Evolutionary conservation across 495 filamentous ascomycete genomes (phyloP), one percentile per base, ranked within the genome.

Genomic region (Terfezia claveryi): DNA sequence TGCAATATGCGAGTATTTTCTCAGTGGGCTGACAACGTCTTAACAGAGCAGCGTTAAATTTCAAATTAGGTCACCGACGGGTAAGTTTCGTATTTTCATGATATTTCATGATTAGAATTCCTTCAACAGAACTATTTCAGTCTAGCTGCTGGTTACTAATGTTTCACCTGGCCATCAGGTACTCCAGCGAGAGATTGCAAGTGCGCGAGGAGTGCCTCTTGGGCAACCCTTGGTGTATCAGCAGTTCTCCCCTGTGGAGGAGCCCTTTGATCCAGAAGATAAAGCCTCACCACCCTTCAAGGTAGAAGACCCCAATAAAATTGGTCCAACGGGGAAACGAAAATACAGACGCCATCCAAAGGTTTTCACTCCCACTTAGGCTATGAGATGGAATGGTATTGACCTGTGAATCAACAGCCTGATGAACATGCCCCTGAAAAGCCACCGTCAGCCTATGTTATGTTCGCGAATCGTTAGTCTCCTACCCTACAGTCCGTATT

Each of bases 261-360:
- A 66, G n/a, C 12, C 16, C 36, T 50, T 51, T 56, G 60, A 62
- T 49, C 58, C 60, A 23, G 64, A 68, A 17, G 64, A 68, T 16
- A 65, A 57, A 38, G 38, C 57, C 46, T 59, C 59, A 32, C 57
- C 57, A 23, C 64, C 61, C 20, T 52, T 55, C 12, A 55, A 54
- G 14, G 60, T 61, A 57, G 38, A 51, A 4, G 63, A 65, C 38
- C 54, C 50, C n/a, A 63, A 55, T 53, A 66, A 62, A 52, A 54
- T 46, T 23, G 58, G 64, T 27, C 62, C 69, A 51, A 69, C 67
- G 23, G 68, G 69, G 23, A 87, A 87, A 65, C 70, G 83, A 50
- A 87, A 86, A 64, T 87, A 87, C 59, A 71, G 83, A 44, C 73
- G 83, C 23, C 83, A 87, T 68, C 83, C 83, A 37, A 87, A 87